Conservation (phyloP, 2,329 filamentous ascomycete species). For the Dothistroma pini region DNA sequence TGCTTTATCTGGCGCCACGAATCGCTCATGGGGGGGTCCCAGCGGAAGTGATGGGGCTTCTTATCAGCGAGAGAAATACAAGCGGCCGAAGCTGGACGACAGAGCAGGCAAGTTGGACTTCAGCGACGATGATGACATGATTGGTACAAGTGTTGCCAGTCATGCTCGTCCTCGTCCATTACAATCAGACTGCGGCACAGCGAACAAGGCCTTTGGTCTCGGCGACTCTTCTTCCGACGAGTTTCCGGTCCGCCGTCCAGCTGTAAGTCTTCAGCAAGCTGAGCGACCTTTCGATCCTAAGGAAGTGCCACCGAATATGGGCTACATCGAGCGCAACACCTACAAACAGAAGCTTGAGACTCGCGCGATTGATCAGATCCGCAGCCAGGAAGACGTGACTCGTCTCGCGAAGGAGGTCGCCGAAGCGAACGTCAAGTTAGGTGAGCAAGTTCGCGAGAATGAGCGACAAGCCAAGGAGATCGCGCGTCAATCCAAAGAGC, state of each 20-base stretch:
- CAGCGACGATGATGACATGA: background rate
- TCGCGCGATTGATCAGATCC: constrained; percentile 9
- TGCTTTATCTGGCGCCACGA: background rate
- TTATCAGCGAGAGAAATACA: background rate
- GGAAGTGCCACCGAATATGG: constrained; percentile 19
- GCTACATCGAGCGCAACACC: constrained; percentile 21
- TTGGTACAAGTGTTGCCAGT: background rate
- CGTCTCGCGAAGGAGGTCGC: constrained; percentile 17
- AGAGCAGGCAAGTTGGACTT: background rate
- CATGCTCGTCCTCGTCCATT: background rate
- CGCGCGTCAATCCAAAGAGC: constrained; percentile 4
- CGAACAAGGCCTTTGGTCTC: background rate
- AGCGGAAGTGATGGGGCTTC: constrained; percentile 9
- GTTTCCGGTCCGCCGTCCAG: background rate
- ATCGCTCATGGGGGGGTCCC: constrained; percentile 3
- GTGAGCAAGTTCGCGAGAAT: constrained; percentile 15
- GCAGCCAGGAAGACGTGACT: constrained; percentile 15
- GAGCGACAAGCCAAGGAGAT: constrained; percentile 3
- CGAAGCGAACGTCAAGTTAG: constrained; percentile 15
- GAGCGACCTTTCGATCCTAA: background rate
- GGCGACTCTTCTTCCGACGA: background rate
- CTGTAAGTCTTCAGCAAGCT: background rate
- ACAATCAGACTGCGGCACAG: background rate
- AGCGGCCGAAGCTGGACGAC: background rate
- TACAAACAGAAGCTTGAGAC: constrained; percentile 15